Evolutionary conservation across 208 protist genomes (phyloP).

Genomic region (Acanthamoeba sp.): DNA sequence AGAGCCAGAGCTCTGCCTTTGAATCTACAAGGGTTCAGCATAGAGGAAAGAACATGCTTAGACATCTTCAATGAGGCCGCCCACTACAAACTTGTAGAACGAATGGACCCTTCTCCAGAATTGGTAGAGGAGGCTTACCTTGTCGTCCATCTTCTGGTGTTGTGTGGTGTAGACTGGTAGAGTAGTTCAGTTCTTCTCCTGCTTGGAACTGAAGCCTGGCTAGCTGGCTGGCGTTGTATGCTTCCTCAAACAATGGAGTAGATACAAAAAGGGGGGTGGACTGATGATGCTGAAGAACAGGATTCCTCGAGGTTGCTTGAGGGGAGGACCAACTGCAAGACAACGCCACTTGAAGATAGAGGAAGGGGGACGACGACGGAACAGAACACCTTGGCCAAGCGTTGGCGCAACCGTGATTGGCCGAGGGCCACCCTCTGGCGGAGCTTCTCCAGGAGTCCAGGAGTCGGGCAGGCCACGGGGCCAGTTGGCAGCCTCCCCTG

Average conservation of each 20-base stretch:
- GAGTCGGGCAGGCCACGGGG: background rate
- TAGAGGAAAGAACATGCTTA: too few species aligned
- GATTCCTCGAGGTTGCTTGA: background rate
- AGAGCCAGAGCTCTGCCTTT: background rate
- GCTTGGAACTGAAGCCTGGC: background rate
- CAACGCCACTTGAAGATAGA: background rate
- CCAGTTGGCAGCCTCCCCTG: background rate
- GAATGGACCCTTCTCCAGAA: background rate
- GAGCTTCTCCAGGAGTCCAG: conserved; percentile 9
- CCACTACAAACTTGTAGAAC: background rate
- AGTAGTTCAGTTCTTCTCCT: background rate
- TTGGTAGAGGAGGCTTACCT: background rate
- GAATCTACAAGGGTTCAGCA: background rate
- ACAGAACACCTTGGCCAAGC: background rate
- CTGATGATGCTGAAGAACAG: too few species aligned
- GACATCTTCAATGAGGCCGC: too few species aligned
- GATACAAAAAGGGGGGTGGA: too few species aligned
- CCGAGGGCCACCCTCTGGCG: background rate
- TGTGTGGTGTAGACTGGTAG: background rate
- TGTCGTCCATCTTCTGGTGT: background rate
- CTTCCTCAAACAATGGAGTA: too few species aligned
- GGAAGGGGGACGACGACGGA: background rate
- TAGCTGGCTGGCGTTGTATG: too few species aligned
- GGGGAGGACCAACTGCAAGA: background rate
- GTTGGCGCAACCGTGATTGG: background rate